Conservation (phyloP, 768 basidiomycete genomes). For the Lyophyllum decastes region DNA sequence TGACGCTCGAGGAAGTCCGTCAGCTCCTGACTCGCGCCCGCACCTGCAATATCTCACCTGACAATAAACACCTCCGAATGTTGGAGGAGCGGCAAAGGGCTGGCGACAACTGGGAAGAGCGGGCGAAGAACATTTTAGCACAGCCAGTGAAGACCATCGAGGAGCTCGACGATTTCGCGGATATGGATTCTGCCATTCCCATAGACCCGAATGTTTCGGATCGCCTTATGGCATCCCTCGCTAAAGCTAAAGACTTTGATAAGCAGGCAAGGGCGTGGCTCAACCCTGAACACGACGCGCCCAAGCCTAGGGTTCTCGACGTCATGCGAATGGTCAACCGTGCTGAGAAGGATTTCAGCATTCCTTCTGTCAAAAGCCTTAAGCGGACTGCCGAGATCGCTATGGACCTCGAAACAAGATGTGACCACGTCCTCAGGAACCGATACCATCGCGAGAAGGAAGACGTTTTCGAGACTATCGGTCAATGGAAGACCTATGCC, state of each 20-base stretch:
- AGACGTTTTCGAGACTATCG: constrained; percentile 72
- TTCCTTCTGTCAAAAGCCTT: constrained; percentile 63
- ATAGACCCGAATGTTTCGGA: constrained; percentile 69
- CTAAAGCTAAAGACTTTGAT: constrained; percentile 78
- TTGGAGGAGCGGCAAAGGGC: constrained; percentile 64
- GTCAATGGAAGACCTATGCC: constrained; percentile 74
- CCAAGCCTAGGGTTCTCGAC: constrained; percentile 66
- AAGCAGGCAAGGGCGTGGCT: constrained; percentile 77
- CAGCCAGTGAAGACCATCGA: constrained; percentile 74
- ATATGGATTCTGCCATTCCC: constrained; percentile 65
- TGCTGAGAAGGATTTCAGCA: constrained; percentile 78
- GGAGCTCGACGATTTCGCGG: constrained; percentile 73
- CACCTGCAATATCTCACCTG: constrained; percentile 61
- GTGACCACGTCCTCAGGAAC: constrained; percentile 71
- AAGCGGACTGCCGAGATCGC: constrained; percentile 75
- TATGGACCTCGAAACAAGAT: constrained; percentile 73
- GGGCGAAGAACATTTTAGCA: constrained; percentile 63
- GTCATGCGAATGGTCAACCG: constrained; percentile 67
- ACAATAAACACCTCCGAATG: constrained; percentile 65
- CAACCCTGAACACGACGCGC: constrained; percentile 50
- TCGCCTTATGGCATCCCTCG: constrained; percentile 61
- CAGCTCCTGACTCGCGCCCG: constrained; percentile 70
- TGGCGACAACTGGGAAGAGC: constrained; percentile 79
- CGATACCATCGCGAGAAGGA: constrained; percentile 57
- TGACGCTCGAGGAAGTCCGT: constrained; percentile 79